phyloP scores from a whole-genome alignment of 306 rosid genomes.

The Trichosanthes cucumerina region DNA sequence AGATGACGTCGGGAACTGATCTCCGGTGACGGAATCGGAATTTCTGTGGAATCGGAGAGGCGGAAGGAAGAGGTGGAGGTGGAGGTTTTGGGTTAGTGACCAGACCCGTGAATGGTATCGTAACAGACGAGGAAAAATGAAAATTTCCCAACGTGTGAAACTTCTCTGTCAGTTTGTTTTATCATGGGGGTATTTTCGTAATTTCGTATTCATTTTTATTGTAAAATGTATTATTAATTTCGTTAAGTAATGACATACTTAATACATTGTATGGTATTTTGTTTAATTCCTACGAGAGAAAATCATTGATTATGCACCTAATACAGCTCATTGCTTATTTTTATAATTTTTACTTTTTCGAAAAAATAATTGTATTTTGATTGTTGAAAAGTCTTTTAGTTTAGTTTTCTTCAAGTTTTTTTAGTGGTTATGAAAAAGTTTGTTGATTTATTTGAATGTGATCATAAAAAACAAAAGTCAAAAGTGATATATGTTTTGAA shows the following conservation, averaged over 20 bases:
- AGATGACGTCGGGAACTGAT: background rate
- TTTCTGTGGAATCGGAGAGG: background rate
- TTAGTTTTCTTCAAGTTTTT: background rate
- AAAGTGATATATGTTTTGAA: background rate
- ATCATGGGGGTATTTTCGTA: background rate
- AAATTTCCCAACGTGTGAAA: background rate
- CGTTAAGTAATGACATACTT: background rate
- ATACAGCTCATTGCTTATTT: background rate
- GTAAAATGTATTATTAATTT: background rate
- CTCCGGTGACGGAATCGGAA: background rate
- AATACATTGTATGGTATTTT: background rate
- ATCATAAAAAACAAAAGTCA: background rate
- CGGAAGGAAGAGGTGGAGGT: background rate
- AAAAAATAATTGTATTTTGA: background rate
- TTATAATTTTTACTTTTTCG: background rate
- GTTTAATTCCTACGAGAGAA: background rate
- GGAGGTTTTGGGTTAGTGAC: constrained; percentile 11
- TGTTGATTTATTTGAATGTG: background rate
- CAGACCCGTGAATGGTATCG: constrained; percentile 5
- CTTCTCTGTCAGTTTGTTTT: background rate
- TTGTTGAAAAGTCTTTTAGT: background rate
- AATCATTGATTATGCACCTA: background rate
- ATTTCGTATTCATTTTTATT: background rate
- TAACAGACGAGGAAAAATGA: background rate
- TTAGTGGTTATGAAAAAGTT: background rate